Percentiles rank a stretch among this genome's conserved stretches.
phyloP scores from a whole-genome alignment of 805 yeast genomes.

The Lipomyces chichibuensis region DNA sequence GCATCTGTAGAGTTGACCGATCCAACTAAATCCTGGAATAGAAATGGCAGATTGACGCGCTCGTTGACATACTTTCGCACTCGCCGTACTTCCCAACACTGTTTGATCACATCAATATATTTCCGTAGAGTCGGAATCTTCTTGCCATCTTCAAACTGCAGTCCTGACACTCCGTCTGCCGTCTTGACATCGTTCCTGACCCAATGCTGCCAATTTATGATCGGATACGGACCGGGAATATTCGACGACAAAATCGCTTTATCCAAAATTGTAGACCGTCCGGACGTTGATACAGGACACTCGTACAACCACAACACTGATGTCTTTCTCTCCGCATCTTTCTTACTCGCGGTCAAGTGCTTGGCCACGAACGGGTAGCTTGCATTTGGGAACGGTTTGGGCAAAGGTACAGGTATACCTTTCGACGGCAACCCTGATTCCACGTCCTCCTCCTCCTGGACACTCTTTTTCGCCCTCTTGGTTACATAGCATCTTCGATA shows the following conservation, averaged over 20 bases:
- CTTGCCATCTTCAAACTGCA: not conserved
- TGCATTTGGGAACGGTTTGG: conserved; percentile 7
- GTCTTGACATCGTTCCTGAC: conserved; percentile 10
- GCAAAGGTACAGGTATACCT: conserved; percentile 9
- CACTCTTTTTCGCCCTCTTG: not conserved
- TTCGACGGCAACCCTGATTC: conserved; percentile 5
- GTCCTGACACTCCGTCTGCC: not conserved
- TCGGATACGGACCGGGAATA: conserved; percentile 16
- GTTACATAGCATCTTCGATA: not conserved
- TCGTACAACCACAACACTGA: not conserved
- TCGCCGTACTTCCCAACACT: not conserved
- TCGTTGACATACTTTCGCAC: not conserved
- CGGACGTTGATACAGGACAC: not conserved
- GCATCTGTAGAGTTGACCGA: conserved; percentile 17
- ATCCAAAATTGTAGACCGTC: conserved; percentile 4
- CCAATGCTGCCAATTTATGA: conserved; percentile 35
- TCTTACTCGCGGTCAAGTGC: not conserved
- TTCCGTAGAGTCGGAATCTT: conserved; percentile 12
- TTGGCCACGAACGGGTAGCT: conserved; percentile 5
- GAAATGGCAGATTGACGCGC: conserved; percentile 3
- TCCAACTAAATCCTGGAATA: conserved; percentile 8
- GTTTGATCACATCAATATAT: conserved; percentile 5
- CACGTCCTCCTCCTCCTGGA: not conserved
- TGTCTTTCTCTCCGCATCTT: not conserved
- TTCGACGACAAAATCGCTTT: not conserved